Evolutionary conservation across 208 protist genomes (phyloP).

Genomic region (Strigomonas culicis): DNA sequence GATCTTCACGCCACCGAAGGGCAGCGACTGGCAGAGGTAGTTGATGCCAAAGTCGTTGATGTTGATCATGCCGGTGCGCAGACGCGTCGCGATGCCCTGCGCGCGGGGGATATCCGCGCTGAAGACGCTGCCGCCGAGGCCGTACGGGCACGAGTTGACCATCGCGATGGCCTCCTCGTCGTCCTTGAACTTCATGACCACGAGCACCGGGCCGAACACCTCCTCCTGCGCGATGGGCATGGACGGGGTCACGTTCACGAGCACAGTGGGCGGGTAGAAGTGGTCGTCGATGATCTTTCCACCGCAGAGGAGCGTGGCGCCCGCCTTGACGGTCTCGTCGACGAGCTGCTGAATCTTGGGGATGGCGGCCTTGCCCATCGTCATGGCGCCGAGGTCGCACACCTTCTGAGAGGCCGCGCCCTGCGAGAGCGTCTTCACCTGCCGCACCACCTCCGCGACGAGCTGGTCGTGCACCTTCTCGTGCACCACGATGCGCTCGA

Average conservation of each 20-base stretch:
- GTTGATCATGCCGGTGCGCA: slow-evolving; percentile 90
- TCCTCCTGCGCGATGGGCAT: slow-evolving; percentile 93
- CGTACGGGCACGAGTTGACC: slow-evolving; percentile 89
- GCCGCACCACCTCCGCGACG: slow-evolving; percentile 40
- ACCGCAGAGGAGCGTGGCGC: slow-evolving; percentile 86
- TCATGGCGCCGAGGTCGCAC: slow-evolving; percentile 92
- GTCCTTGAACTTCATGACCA: slow-evolving; percentile 84
- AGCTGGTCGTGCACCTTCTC: slow-evolving; percentile 89
- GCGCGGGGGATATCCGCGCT: slow-evolving; percentile 72
- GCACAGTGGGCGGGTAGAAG: slow-evolving; percentile 91
- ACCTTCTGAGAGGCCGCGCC: slow-evolving; percentile 65
- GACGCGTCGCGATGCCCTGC: slow-evolving; percentile 69
- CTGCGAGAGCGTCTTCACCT: slow-evolving; percentile 74
- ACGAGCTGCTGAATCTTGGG: slow-evolving; percentile 91
- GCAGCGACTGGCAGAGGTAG: slow-evolving; percentile 95
- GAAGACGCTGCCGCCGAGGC: slow-evolving; percentile 91
- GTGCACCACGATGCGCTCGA: slow-evolving; percentile 86
- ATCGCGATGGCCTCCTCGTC: slow-evolving; percentile 86
- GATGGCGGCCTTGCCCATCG: slow-evolving; percentile 87
- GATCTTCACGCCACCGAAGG: slow-evolving; percentile 94
- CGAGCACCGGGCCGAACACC: slow-evolving; percentile 93
- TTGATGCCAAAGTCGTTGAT: slow-evolving; percentile 95
- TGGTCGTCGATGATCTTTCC: slow-evolving; percentile 56
- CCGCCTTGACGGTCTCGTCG: slow-evolving; percentile 81
- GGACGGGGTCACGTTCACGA: slow-evolving; percentile 83